Conservation (phyloP, 2,329 filamentous ascomycete genomes). For the Colletotrichum simmondsii region DNA sequence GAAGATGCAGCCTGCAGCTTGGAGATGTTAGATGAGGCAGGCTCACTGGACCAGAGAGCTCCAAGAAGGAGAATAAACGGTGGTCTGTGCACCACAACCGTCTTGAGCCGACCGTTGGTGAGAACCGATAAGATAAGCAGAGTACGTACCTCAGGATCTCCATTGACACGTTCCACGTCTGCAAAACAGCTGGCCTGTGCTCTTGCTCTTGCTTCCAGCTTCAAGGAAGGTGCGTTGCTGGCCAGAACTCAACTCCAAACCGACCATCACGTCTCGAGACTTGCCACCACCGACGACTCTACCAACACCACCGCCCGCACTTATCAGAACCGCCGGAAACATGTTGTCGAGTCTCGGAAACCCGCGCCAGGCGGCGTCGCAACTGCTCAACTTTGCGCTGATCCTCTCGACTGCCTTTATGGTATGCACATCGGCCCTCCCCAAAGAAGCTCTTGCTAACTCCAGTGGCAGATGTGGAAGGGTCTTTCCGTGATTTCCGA, state of each 20-base stretch:
- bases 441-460: constrained; percentile 3
- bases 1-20: neutral
- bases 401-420: constrained; percentile 93
- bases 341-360: constrained; percentile 80
- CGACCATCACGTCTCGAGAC: constrained; percentile 8
- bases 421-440: constrained; percentile 54
- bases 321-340: constrained; percentile 35
- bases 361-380: constrained; percentile 82
- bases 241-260: constrained; percentile 25
- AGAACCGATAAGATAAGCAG: constrained; percentile 26
- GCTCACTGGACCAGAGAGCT: neutral
- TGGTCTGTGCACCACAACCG: neutral
- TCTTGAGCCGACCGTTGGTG: too few species aligned
- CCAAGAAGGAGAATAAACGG: neutral
- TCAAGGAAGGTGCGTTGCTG: constrained; percentile 27
- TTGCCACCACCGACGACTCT: neutral
- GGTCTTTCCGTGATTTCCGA: constrained; percentile 83
- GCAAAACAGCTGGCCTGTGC: constrained; percentile 29
- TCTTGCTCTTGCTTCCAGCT: constrained; percentile 7
- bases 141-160: neutral
- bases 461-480: constrained; percentile 78
- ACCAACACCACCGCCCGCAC: neutral
- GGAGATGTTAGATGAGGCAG: neutral
- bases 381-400: constrained; percentile 90
- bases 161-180: constrained; percentile 27